Percentiles rank a stretch among this genome's conserved stretches.
phyloP scores from a whole-genome alignment of 2,329 filamentous ascomycete species.

The Exophiala spinifera region DNA sequence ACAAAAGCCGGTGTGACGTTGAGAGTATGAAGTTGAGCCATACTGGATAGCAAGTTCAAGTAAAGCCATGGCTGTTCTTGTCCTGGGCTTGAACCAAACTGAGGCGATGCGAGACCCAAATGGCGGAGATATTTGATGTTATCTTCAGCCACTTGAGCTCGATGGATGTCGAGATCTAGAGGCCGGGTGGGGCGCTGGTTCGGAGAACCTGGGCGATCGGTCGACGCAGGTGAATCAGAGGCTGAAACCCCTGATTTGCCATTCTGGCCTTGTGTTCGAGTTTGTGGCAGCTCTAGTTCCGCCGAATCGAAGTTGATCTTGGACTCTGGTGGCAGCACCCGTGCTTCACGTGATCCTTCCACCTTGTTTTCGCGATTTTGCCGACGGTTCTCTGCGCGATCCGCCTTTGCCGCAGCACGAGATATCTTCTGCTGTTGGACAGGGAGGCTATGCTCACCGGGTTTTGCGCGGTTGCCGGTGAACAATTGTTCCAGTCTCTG shows the following conservation, averaged over 20 bases:
- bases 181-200: slow-evolving; percentile 77
- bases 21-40: slow-evolving; percentile 81
- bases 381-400: slow-evolving; percentile 29
- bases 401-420: slow-evolving; percentile 48
- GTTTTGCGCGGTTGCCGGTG: slow-evolving; percentile 60
- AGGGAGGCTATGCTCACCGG: slow-evolving; percentile 47
- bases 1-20: slow-evolving; percentile 79
- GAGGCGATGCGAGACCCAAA: slow-evolving; percentile 27
- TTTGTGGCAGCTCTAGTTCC: slow-evolving; percentile 5
- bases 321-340: slow-evolving; percentile 37
- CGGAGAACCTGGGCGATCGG: slow-evolving; percentile 37
- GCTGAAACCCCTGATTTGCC: neutral
- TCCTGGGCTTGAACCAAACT: neutral
- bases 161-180: slow-evolving; percentile 72
- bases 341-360: slow-evolving; percentile 42
- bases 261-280: neutral
- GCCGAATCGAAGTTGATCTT: slow-evolving; percentile 23
- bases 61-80: slow-evolving; percentile 28
- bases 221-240: slow-evolving; percentile 3
- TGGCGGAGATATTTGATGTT: slow-evolving; percentile 60
- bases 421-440: slow-evolving; percentile 59
- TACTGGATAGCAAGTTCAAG: slow-evolving; percentile 65
- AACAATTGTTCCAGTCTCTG: slow-evolving; percentile 76
- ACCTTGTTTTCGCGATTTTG: slow-evolving; percentile 20
- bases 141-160: slow-evolving; percentile 70